phyloP scores from a whole-genome alignment of 2,329 filamentous ascomycete genomes.

The Dryadomyces quercus-mongolicae region DNA sequence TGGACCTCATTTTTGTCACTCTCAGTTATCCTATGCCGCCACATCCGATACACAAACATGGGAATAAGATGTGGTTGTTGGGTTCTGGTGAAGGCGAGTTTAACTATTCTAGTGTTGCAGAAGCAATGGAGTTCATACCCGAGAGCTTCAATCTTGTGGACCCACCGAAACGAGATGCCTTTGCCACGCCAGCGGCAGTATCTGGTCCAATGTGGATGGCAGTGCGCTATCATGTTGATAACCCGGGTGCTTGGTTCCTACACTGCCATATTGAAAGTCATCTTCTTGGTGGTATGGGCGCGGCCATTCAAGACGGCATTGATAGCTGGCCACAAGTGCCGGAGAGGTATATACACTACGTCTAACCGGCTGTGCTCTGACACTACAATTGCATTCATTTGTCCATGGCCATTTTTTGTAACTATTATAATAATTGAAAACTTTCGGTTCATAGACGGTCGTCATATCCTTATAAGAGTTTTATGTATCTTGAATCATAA shows the following conservation, averaged over 20 bases:
- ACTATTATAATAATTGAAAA: no score
- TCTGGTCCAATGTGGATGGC: conserved; percentile 31
- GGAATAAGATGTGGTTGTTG: conserved; percentile 45
- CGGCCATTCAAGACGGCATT: conserved; percentile 36
- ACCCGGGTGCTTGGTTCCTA: conserved; percentile 41
- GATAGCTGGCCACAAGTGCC: conserved; percentile 31
- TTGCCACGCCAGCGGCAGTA: conserved; percentile 23
- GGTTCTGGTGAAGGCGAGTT: conserved; percentile 38
- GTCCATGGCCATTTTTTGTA: no score
- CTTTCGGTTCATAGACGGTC: no score
- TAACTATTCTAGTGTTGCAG: conserved; percentile 38
- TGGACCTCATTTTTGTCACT: conserved; percentile 41
- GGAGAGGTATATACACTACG: conserved; percentile 19
- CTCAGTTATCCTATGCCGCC: conserved; percentile 33
- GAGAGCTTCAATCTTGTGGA: conserved; percentile 43
- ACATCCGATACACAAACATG: conserved; percentile 54
- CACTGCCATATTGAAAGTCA: conserved; percentile 46
- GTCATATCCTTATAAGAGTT: no score
- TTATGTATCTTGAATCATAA: no score
- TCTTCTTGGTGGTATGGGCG: conserved; percentile 40
- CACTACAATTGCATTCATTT: no score
- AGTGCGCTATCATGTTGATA: conserved; percentile 37
- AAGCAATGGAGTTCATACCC: conserved; percentile 34
- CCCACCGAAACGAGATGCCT: conserved; percentile 41
- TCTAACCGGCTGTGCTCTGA: no score